A percentile compares a stretch with the other conserved stretches of the same genome.
These are phyloP conservation scores for Metschnikowia sp. DNA, from an alignment of 805 yeast species.

Conservation along the genomic window DNA sequence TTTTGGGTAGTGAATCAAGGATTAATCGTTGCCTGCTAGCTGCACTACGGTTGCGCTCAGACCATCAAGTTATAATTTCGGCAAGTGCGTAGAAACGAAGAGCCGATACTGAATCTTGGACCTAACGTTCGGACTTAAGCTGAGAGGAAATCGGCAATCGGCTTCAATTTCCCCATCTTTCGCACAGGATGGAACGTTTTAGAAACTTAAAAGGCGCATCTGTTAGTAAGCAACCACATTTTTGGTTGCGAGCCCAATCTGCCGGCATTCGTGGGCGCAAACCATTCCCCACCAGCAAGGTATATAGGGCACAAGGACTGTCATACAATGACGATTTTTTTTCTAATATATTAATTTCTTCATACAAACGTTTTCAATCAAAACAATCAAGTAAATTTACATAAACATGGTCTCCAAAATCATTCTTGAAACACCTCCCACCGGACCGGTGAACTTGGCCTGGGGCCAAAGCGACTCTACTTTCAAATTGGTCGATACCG, in stretches of 20 bases:
- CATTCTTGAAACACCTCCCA: conserved; percentile 23
- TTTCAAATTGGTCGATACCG: conserved; percentile 23
- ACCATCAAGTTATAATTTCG: too few species aligned
- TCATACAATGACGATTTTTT: neutral
- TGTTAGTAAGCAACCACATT: neutral
- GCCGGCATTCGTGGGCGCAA: conserved; percentile 4
- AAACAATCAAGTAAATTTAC: neutral
- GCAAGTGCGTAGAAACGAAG: too few species aligned
- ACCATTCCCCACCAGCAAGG: conserved; percentile 1
- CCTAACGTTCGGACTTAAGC: too few species aligned
- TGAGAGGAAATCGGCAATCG: too few species aligned
- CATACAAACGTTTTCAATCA: neutral
- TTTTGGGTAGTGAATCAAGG: too few species aligned
- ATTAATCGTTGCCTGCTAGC: too few species aligned
- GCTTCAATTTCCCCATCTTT: neutral
- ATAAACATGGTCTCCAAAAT: conserved; percentile 16
- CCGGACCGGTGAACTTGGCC: conserved; percentile 18
- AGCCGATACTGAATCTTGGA: too few species aligned
- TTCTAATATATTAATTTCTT: neutral
- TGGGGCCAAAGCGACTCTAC: conserved; percentile 28
- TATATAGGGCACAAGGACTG: too few species aligned
- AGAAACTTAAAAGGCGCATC: neutral
- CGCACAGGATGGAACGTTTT: neutral
- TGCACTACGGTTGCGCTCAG: too few species aligned
- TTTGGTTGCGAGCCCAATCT: neutral